phyloP scores from a whole-genome alignment of 2,329 filamentous ascomycete genomes.

The Aureobasidium leucospermi region DNA sequence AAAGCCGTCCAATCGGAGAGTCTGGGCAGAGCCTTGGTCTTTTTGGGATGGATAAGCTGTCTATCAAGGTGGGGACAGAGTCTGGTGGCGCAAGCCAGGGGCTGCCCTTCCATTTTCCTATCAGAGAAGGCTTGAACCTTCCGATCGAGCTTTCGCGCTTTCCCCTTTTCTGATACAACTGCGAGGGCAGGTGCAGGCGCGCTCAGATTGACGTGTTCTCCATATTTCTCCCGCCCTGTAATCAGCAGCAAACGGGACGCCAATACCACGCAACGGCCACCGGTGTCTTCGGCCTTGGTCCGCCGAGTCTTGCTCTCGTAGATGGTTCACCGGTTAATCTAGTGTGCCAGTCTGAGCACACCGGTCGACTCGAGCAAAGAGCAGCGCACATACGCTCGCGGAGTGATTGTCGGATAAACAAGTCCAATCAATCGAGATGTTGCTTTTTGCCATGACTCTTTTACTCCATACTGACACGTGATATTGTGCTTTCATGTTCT shows the following conservation, averaged over 20 bases:
- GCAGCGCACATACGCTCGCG: background rate
- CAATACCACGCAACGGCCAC: background rate
- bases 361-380: background rate
- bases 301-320: background rate
- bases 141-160: background rate
- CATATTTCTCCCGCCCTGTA: background rate
- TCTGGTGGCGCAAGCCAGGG: slow-evolving; percentile 7
- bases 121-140: background rate
- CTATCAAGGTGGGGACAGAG: background rate
- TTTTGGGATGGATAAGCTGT: background rate
- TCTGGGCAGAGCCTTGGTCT: slow-evolving; percentile 1
- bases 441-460: background rate
- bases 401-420: slow-evolving; percentile 3
- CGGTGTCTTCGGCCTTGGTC: background rate
- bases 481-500: no score
- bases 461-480: background rate
- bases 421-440: background rate
- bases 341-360: background rate
- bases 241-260: background rate
- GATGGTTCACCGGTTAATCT: slow-evolving; percentile 10
- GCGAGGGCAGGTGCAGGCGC: slow-evolving; percentile 9
- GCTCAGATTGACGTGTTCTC: background rate
- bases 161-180: slow-evolving; percentile 4
- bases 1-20: slow-evolving; percentile 9
- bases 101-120: slow-evolving; percentile 5